Evolutionary conservation across 169 alveolate species (phyloP), one percentile per base, ranked within the genome.

Genomic region (Plasmodium knowlesi): DNA sequence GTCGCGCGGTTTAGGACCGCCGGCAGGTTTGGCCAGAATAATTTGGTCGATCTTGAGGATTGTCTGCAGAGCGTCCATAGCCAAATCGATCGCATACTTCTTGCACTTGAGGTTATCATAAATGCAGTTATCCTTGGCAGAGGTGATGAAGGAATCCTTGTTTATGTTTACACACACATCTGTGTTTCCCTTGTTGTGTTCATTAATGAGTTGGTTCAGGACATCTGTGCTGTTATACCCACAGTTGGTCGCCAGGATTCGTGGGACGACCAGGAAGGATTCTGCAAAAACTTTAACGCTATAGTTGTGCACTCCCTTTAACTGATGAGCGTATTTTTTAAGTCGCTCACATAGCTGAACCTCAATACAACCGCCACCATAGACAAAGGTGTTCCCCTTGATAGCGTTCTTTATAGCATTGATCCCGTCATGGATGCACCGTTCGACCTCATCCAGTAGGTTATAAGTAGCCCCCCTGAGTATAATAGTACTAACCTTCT

Each of bases 21-120:
- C 99, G 19, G 99, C 99, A 16, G 99, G 99, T 93, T 99, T 98
- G 79, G 99, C 99, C 98, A 99, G 98, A 88, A 99, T 99, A 81
- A 99, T 98, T 95, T 98, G 99, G 96, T 99, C 99, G 41, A 99
- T 99, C 91, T 98, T 98, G 5, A 99, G 98, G 61, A 99, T 97
- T 8, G 99, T 99, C 92, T 98, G 95, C 4, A 99, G 99, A 16
- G 99, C 99, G 92, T 99, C 99, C 73, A 98, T 96, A 41, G 99
- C 99, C 46, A 99, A 98, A 81, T 98, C 98, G 85, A 98, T 97
- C 30, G 99, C 99, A 98, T 99, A 99, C 89, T 96, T 94, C 96
- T 99, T 99, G 72, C 99, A 97, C 91, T 97, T 98, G 93, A 97
- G 93, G 96, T 99, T 99, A 95, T 99, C 99, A 82, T 90, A 94